Conservation (phyloP, 2,329 filamentous ascomycete genomes). For the Xylogone sp. region DNA sequence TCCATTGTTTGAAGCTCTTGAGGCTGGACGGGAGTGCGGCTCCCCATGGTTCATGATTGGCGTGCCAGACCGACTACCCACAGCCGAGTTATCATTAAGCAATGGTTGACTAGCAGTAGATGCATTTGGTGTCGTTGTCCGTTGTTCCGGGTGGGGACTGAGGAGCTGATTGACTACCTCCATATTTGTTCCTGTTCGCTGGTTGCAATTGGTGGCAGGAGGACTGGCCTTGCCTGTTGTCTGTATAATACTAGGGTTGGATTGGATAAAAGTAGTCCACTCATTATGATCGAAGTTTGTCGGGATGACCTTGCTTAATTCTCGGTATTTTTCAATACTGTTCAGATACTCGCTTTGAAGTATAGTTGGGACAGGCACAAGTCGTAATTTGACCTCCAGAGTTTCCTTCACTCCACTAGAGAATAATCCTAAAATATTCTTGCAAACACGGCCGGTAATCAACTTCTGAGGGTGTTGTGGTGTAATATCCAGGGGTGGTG, state of each 20-base stretch:
- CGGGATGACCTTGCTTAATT: slow-evolving; percentile 52
- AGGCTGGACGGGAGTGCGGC: slow-evolving; percentile 19
- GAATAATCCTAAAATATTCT: slow-evolving; percentile 81
- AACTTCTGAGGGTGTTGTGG: slow-evolving; percentile 61
- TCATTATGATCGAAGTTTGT: slow-evolving; percentile 66
- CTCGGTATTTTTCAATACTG: slow-evolving; percentile 58
- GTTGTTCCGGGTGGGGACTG: slow-evolving; percentile 23
- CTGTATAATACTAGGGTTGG: slow-evolving; percentile 54
- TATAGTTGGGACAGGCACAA: slow-evolving; percentile 66
- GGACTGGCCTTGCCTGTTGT: slow-evolving; percentile 16
- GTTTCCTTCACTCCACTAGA: slow-evolving; percentile 81
- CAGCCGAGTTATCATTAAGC: slow-evolving; percentile 11
- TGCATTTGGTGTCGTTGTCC: slow-evolving; percentile 10
- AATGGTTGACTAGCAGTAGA: slow-evolving; percentile 10
- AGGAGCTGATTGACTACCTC: slow-evolving; percentile 29
- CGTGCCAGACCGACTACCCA: slow-evolving; percentile 9
- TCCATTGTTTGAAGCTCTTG: slow-evolving; percentile 23
- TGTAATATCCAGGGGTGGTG: slow-evolving; percentile 48
- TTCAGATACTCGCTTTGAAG: slow-evolving; percentile 57
- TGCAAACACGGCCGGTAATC: slow-evolving; percentile 87
- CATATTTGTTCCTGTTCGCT: slow-evolving; percentile 25
- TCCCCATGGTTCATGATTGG: neutral
- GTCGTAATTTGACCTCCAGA: slow-evolving; percentile 85
- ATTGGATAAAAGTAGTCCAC: slow-evolving; percentile 75
- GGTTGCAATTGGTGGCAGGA: slow-evolving; percentile 6